These are phyloP conservation scores for Populus hybrid DNA, from an alignment of 441 rosid species.

Conservation along the genomic window DNA sequence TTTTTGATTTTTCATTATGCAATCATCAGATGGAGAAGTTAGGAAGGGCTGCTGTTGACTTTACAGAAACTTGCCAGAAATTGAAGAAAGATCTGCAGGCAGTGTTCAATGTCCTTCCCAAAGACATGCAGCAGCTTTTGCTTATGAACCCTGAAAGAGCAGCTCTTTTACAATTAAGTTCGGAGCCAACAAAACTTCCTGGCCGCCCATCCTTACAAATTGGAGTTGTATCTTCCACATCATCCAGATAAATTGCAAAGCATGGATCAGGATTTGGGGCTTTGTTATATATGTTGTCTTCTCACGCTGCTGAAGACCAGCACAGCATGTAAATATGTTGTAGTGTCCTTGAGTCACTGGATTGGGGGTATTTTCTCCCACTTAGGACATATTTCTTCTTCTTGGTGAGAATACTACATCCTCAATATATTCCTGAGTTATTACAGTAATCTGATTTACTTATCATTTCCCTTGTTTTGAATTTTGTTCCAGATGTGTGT, in stretches of 20 bases:
- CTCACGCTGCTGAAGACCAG: constrained; percentile 17
- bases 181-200: constrained; percentile 31
- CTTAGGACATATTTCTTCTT: constrained; percentile 8
- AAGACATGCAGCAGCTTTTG: constrained; percentile 87
- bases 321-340: constrained; percentile 12
- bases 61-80: constrained; percentile 53
- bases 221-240: constrained; percentile 25
- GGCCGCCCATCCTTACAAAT: constrained; percentile 31
- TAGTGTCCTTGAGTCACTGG: constrained; percentile 15
- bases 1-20: not conserved
- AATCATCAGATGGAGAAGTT: constrained; percentile 50
- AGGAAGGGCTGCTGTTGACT: constrained; percentile 43
- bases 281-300: constrained; percentile 16
- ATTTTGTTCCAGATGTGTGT: constrained; percentile 10
- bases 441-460: constrained; percentile 12
- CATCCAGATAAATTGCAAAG: constrained; percentile 20
- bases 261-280: constrained; percentile 15
- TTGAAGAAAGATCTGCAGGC: constrained; percentile 73
- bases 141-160: constrained; percentile 83
- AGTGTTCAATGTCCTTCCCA: constrained; percentile 70
- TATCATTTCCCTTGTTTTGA: constrained; percentile 11
- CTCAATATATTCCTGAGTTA: not conserved
- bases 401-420: constrained; percentile 30
- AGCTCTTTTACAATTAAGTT: constrained; percentile 52
- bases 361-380: constrained; percentile 16